These are phyloP conservation scores for Penicillium digitatum DNA, from an alignment of 2,329 filamentous ascomycete species.

Conservation along the genomic window DNA sequence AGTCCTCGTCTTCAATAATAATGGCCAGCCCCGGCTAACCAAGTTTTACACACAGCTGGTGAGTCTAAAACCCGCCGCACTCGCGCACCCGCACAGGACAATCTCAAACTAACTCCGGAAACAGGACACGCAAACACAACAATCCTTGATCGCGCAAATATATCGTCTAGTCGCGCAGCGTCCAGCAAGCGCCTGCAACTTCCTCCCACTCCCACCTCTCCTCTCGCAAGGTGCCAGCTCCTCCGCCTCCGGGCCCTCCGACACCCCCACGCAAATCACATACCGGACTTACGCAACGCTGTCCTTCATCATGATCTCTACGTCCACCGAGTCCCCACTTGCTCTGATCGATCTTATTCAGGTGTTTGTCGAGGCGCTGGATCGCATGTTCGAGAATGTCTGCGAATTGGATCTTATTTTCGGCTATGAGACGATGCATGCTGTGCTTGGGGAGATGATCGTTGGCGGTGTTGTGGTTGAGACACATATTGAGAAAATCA, in stretches of 20 bases:
- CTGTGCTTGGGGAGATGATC: slow-evolving; percentile 87
- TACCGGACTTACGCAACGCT: slow-evolving; percentile 98
- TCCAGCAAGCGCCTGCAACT: slow-evolving; percentile 90
- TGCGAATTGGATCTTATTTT: slow-evolving; percentile 98
- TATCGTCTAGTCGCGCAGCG: slow-evolving; percentile 93
- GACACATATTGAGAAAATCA: slow-evolving; percentile 82
- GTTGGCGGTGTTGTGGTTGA: slow-evolving; percentile 93
- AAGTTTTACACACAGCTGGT: slow-evolving; percentile 99
- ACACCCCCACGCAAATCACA: slow-evolving; percentile 90
- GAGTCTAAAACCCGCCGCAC: slow-evolving; percentile 21
- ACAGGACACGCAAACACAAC: slow-evolving; percentile 94
- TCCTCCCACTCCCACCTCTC: slow-evolving; percentile 73
- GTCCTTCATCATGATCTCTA: slow-evolving; percentile 97
- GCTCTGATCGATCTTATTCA: slow-evolving; percentile 95
- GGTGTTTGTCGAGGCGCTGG: slow-evolving; percentile 93
- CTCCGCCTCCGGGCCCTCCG: slow-evolving; percentile 61
- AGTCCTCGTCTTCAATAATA: slow-evolving; percentile 97
- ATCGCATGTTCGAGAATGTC: slow-evolving; percentile 95
- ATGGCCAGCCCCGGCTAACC: slow-evolving; percentile 90
- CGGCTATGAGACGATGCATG: slow-evolving; percentile 96
- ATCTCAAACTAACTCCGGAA: slow-evolving; percentile 7
- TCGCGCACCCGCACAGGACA: background rate
- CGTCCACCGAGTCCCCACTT: slow-evolving; percentile 90
- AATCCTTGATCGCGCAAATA: slow-evolving; percentile 94
- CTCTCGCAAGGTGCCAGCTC: slow-evolving; percentile 52